phyloP scores from a whole-genome alignment of 169 alveolate species.

The Plasmodium knowlesi region DNA sequence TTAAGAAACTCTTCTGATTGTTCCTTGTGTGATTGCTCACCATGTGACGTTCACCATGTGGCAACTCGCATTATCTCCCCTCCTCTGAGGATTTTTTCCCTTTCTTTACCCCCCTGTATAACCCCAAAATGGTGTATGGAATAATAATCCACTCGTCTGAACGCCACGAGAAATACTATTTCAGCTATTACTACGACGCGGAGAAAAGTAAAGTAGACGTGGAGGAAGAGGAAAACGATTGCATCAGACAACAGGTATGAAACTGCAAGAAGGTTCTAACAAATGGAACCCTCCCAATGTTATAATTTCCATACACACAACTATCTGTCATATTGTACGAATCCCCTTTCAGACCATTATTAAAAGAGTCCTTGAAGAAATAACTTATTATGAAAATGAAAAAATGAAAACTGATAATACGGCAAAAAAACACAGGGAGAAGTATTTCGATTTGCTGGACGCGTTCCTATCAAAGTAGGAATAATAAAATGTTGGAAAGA shows the following conservation, averaged over 20 bases:
- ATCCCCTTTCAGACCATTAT: conserved; percentile 9
- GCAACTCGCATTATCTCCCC: background rate
- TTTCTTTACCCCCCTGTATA: background rate
- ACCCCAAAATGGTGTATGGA: conserved; percentile 27
- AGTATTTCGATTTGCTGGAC: conserved; percentile 41
- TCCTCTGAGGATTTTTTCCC: background rate
- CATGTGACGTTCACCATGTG: too few relatives aligned
- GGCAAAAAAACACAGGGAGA: conserved; percentile 8
- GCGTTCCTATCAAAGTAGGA: conserved; percentile 35
- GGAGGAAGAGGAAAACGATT: background rate
- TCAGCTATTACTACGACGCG: conserved; percentile 22
- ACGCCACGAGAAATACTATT: conserved; percentile 4
- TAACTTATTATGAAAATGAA: conserved; percentile 23
- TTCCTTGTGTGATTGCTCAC: background rate
- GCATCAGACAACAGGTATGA: conserved; percentile 36
- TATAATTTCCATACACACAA: background rate
- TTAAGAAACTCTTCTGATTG: background rate
- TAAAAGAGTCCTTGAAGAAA: conserved; percentile 49
- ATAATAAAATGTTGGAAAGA: background rate
- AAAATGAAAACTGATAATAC: conserved; percentile 11
- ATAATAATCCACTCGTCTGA: conserved; percentile 58
- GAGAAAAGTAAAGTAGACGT: background rate
- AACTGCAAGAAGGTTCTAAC: background rate
- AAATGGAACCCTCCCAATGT: background rate
- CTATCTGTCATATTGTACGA: background rate